A percentile compares a stretch with the other conserved stretches of the same genome.
phyloP scores from a whole-genome alignment of 163 green algal species.

The Prototheca wickerhamii region DNA sequence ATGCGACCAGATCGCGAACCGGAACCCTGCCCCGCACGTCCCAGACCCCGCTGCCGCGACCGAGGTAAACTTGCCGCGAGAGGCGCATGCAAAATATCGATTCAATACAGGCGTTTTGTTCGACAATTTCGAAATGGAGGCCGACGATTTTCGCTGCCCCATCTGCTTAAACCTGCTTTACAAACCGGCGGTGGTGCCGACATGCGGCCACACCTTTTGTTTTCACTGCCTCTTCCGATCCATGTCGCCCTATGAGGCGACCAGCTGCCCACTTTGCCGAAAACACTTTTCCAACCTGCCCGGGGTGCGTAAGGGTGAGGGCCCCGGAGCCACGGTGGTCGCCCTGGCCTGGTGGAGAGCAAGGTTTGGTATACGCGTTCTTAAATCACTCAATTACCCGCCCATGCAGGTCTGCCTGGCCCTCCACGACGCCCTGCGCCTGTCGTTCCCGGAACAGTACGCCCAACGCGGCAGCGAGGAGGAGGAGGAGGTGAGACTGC shows the following conservation, averaged over 20 bases:
- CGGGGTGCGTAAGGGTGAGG: conserved; percentile 29
- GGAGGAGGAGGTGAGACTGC: conserved; percentile 6
- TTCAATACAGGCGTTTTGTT: too few species aligned
- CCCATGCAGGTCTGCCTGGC: background rate
- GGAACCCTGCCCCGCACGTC: too few species aligned
- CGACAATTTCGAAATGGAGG: background rate
- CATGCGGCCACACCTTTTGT: conserved; percentile 51
- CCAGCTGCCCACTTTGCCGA: conserved; percentile 42
- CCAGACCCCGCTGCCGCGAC: too few species aligned
- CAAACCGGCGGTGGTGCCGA: conserved; percentile 30
- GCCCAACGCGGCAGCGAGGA: conserved; percentile 8
- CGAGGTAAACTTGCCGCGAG: background rate
- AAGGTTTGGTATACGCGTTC: background rate
- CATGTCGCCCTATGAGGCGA: conserved; percentile 28
- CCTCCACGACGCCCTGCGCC: conserved; percentile 13
- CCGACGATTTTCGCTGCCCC: conserved; percentile 10
- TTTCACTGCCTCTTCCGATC: conserved; percentile 47
- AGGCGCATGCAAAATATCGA: too few species aligned
- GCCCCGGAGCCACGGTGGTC: too few species aligned
- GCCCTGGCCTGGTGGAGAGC: background rate
- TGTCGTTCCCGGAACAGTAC: conserved; percentile 18
- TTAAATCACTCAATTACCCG: background rate
- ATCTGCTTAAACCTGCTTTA: conserved; percentile 36
- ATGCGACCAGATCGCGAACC: too few species aligned
- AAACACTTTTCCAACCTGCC: conserved; percentile 35